Conservation (phyloP, 169 alveolate species). For the Eimeria brunetti region DNA sequence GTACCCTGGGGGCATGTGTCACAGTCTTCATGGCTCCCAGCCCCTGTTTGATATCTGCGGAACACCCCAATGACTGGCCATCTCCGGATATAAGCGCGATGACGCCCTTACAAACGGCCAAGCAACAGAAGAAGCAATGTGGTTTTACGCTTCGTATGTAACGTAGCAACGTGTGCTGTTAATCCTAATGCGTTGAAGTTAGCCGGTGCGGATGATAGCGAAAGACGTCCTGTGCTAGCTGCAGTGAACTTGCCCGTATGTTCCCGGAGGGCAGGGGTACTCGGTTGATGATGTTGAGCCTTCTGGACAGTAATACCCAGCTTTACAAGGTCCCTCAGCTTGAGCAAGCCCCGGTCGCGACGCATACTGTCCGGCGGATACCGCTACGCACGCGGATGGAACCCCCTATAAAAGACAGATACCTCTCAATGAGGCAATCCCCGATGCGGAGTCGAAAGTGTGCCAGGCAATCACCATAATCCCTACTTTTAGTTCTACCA, state of each 20-base stretch:
- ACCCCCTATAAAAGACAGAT: slow-evolving; percentile 10
- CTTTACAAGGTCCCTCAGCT: slow-evolving; percentile 48
- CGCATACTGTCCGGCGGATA: slow-evolving; percentile 63
- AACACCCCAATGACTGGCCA: neutral
- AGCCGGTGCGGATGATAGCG: neutral
- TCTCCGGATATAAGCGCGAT: neutral
- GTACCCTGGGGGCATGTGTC: slow-evolving; percentile 65
- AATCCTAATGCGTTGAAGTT: neutral
- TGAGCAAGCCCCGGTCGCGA: slow-evolving; percentile 1
- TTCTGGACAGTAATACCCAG: slow-evolving; percentile 55
- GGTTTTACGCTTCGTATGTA: neutral
- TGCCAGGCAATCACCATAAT: neutral
- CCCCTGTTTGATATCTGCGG: slow-evolving; percentile 48
- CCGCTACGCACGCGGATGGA: slow-evolving; percentile 26
- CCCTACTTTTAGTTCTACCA: neutral
- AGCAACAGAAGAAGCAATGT: neutral
- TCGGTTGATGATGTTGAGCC: slow-evolving; percentile 30
- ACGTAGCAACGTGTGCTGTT: neutral
- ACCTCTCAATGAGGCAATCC: neutral
- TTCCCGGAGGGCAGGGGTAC: slow-evolving; percentile 65
- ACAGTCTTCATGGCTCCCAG: slow-evolving; percentile 40
- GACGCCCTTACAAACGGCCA: neutral
- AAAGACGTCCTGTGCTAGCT: neutral
- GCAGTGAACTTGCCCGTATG: slow-evolving; percentile 23
- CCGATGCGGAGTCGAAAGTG: neutral